Percentiles rank a stretch among this genome's conserved stretches.
Evolutionary conservation across 768 basidiomycete genomes (phyloP).

Genomic region (Boletellus emodensis): DNA sequence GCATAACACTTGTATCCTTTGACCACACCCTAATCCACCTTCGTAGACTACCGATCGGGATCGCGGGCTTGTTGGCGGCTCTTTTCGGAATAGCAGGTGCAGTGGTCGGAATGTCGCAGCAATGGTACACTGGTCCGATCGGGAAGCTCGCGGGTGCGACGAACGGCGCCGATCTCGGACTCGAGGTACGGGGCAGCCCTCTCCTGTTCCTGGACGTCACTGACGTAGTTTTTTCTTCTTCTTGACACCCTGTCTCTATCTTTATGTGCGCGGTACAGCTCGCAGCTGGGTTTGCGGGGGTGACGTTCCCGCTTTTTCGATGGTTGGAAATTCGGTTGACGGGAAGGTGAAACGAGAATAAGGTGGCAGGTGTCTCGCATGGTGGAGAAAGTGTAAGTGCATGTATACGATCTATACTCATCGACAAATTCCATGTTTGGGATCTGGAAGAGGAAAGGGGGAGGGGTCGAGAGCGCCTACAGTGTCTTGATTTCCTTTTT

Average conservation of each 20-base stretch:
- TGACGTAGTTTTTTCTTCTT: neutral
- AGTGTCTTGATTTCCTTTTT: too few relatives aligned
- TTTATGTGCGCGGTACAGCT: constrained; percentile 24
- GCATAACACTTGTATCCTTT: too few relatives aligned
- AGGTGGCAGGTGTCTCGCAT: too few relatives aligned
- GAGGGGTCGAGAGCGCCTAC: too few relatives aligned
- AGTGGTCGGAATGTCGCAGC: constrained; percentile 50
- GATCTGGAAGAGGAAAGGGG: too few relatives aligned
- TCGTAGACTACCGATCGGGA: constrained; percentile 42
- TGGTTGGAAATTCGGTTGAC: too few relatives aligned
- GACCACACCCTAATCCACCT: too few relatives aligned
- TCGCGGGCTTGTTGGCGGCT: constrained; percentile 45
- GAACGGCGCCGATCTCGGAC: constrained; percentile 51
- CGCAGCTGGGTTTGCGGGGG: constrained; percentile 43
- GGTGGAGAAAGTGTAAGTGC: too few relatives aligned
- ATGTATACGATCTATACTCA: too few relatives aligned
- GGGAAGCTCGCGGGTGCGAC: constrained; percentile 38
- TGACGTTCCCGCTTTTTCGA: constrained; percentile 41
- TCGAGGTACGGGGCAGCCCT: constrained; percentile 39
- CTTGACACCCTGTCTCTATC: too few relatives aligned
- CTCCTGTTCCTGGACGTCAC: neutral
- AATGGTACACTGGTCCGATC: constrained; percentile 51
- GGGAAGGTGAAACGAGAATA: too few relatives aligned
- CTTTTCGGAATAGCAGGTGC: constrained; percentile 47
- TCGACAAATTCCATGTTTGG: too few relatives aligned